Conservation (phyloP, 352 stramenopile species). For the Phytophthora quininea region DNA sequence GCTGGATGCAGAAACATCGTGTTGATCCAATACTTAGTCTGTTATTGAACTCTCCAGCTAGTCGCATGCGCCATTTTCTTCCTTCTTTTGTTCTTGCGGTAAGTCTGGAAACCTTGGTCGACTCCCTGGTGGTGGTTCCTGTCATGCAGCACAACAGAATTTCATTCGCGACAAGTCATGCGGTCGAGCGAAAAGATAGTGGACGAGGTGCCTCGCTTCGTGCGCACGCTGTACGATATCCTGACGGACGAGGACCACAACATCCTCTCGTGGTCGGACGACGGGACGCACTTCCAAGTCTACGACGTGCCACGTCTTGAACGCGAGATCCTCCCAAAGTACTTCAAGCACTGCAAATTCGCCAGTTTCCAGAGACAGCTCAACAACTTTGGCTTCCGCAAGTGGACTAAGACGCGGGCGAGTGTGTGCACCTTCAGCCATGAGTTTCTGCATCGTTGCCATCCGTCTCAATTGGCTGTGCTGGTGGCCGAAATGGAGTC, state of each 20-base stretch:
- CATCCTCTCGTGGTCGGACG: conserved; percentile 70
- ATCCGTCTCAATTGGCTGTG: conserved; percentile 23
- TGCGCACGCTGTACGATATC: conserved; percentile 75
- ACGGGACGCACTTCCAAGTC: conserved; percentile 74
- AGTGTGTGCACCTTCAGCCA: conserved; percentile 75
- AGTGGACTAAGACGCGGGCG: conserved; percentile 75
- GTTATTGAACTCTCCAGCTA: no score
- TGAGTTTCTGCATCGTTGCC: conserved; percentile 60
- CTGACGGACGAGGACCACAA: conserved; percentile 62
- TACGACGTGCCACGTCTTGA: conserved; percentile 76
- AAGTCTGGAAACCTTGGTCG: no score
- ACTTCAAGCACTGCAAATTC: conserved; percentile 93
- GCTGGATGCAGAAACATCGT: no score
- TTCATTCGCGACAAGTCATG: conserved; percentile 5
- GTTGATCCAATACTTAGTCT: no score
- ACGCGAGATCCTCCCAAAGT: conserved; percentile 84
- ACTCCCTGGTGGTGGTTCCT: no score
- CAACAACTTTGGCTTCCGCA: conserved; percentile 92
- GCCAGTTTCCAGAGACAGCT: conserved; percentile 91
- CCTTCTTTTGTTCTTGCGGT: no score
- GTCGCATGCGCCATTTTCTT: no score
- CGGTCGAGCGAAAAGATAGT: conserved; percentile 10
- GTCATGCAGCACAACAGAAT: no score
- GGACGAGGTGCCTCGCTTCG: conserved; percentile 70
- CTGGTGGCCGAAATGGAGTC: conserved; percentile 30